phyloP scores from a whole-genome alignment of 768 basidiomycete genomes.

The Hygrocybe coccinea region DNA sequence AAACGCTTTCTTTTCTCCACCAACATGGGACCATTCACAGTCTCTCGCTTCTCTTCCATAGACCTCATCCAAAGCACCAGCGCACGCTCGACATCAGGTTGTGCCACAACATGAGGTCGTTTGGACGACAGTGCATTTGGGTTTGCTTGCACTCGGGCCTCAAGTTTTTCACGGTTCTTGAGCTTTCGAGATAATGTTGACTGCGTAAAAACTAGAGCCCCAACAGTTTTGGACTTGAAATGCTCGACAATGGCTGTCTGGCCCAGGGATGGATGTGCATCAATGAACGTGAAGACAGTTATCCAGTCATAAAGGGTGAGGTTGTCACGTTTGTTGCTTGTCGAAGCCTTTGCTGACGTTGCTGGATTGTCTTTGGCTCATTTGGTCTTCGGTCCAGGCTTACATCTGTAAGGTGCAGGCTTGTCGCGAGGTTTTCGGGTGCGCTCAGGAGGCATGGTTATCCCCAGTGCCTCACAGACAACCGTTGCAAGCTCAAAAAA shows the following conservation, averaged over 20 bases:
- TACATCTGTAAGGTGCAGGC: not conserved
- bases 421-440: not conserved
- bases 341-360: constrained; percentile 10
- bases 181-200: constrained; percentile 21
- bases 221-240: constrained; percentile 14
- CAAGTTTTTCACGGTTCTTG: constrained; percentile 5
- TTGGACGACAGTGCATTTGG: constrained; percentile 28
- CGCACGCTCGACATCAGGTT: constrained; percentile 32
- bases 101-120: constrained; percentile 26
- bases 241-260: constrained; percentile 19
- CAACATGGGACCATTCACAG: constrained; percentile 25
- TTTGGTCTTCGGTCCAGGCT: not conserved
- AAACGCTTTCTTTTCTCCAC: constrained; percentile 20
- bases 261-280: constrained; percentile 15
- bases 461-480: constrained; percentile 1
- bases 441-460: not conserved
- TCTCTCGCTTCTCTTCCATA: constrained; percentile 23
- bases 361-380: constrained; percentile 3
- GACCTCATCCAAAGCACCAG: constrained; percentile 30
- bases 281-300: constrained; percentile 18
- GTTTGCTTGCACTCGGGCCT: constrained; percentile 8
- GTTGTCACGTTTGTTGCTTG: constrained; percentile 4
- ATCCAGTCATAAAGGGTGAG: constrained; percentile 26
- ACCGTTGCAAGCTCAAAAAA: not conserved
- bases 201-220: constrained; percentile 23